These are phyloP conservation scores for Mucor saturninus DNA, from an alignment of 371 early-diverging fungal species.

Conservation along the genomic window DNA sequence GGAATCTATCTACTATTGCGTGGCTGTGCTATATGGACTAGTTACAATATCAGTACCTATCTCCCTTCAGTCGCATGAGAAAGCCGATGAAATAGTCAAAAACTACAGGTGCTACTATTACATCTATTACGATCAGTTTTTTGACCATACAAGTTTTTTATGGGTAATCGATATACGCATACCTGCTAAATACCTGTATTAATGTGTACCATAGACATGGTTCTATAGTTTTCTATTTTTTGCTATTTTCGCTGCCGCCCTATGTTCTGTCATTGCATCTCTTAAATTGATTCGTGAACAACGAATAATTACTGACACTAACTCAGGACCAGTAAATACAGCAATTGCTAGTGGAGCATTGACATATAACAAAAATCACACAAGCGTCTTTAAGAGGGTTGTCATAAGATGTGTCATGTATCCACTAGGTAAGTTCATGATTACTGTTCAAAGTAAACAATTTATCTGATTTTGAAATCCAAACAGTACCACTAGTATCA, in stretches of 20 bases:
- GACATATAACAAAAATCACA: slow-evolving; percentile 2
- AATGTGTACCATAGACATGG: slow-evolving; percentile 26
- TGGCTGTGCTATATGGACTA: slow-evolving; percentile 5
- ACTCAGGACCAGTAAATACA: not conserved
- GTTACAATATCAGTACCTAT: slow-evolving; percentile 23
- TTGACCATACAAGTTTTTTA: slow-evolving; percentile 12
- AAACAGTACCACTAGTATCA: not conserved
- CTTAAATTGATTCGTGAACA: slow-evolving; percentile 26
- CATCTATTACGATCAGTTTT: slow-evolving; percentile 16
- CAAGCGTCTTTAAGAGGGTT: slow-evolving; percentile 23
- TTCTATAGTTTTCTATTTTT: slow-evolving; percentile 33
- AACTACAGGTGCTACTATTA: slow-evolving; percentile 13
- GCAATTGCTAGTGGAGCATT: not conserved
- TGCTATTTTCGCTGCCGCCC: slow-evolving; percentile 16
- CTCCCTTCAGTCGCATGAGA: not conserved
- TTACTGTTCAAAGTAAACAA: too few species aligned
- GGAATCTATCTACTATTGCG: slow-evolving; percentile 8
- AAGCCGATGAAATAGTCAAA: not conserved
- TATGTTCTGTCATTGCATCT: slow-evolving; percentile 24
- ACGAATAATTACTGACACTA: not conserved
- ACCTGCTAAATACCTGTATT: not conserved
- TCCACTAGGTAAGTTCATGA: slow-evolving; percentile 26
- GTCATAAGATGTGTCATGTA: slow-evolving; percentile 34
- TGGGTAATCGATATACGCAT: slow-evolving; percentile 27
- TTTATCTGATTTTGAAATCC: not conserved